Evolutionary conservation across 345 rosid species (phyloP).

Genomic region (Toxicodendron radicans): DNA sequence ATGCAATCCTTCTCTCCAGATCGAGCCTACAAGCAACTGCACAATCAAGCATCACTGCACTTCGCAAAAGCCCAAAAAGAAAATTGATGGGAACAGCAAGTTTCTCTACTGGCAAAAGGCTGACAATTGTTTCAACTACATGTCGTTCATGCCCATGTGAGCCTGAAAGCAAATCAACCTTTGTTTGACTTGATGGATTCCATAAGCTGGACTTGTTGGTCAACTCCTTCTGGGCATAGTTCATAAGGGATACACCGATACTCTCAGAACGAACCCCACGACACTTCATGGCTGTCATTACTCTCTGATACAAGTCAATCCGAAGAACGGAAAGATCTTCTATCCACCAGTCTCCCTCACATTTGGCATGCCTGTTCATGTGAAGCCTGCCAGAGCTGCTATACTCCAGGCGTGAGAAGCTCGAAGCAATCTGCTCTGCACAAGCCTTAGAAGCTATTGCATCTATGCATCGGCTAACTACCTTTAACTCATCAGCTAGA

Average conservation of each 20-base stretch:
- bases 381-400: constrained; percentile 98
- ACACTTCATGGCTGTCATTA: constrained; percentile 88
- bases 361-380: constrained; percentile 80
- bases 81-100: constrained; percentile 84
- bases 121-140: constrained; percentile 81
- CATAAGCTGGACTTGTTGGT: constrained; percentile 73
- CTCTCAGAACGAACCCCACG: constrained; percentile 98
- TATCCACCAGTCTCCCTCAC: constrained; percentile 95
- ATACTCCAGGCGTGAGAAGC: constrained; percentile 92
- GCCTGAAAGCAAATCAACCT: constrained; percentile 43
- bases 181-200: constrained; percentile 55
- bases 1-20: constrained; percentile 85
- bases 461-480: constrained; percentile 79
- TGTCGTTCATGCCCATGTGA: constrained; percentile 61
- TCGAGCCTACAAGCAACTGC: constrained; percentile 77
- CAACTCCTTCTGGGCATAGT: constrained; percentile 83
- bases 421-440: constrained; percentile 88
- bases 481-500: constrained; percentile 85
- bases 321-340: constrained; percentile 86
- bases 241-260: constrained; percentile 80
- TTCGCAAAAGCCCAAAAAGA: constrained; percentile 83
- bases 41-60: constrained; percentile 88
- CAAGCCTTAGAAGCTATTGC: constrained; percentile 94
- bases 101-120: constrained; percentile 84
- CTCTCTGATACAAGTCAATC: constrained; percentile 77